A percentile compares a stretch with the other conserved stretches of the same genome.
Evolutionary conservation across 345 rosid genomes (phyloP).

Genomic region (Eucalyptus cloeziana): DNA sequence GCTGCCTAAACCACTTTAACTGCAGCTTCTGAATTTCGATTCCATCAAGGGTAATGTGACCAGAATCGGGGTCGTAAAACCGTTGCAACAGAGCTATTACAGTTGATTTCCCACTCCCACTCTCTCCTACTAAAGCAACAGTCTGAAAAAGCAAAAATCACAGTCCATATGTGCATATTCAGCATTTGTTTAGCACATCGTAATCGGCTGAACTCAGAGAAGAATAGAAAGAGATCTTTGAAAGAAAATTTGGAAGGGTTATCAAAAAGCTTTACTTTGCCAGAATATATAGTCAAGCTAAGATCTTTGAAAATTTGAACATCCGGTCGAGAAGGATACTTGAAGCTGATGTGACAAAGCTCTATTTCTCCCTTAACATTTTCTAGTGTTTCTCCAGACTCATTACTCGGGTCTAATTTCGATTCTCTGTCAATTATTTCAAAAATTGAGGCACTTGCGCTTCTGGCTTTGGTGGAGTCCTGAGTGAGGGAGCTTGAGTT

Average conservation of each 20-base stretch:
- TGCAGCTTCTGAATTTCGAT: constrained; percentile 10
- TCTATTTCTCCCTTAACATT: constrained; percentile 61
- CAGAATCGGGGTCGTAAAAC: constrained; percentile 21
- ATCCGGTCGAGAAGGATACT: constrained; percentile 66
- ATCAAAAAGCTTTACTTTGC: constrained; percentile 1
- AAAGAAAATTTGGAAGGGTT: background rate
- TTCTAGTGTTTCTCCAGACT: constrained; percentile 31
- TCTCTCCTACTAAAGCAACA: constrained; percentile 26
- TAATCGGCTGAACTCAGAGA: background rate
- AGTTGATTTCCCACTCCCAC: constrained; percentile 26
- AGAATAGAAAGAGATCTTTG: background rate
- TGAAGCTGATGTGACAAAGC: constrained; percentile 57
- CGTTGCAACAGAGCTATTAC: constrained; percentile 17
- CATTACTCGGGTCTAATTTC: constrained; percentile 10
- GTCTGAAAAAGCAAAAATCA: constrained; percentile 1
- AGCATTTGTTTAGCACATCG: background rate
- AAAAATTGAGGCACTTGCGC: constrained; percentile 20
- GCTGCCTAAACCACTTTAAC: constrained; percentile 21
- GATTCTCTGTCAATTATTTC: constrained; percentile 11
- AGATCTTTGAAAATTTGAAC: constrained; percentile 56
- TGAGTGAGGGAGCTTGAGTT: constrained; percentile 12
- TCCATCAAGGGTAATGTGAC: constrained; percentile 17
- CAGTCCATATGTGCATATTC: background rate
- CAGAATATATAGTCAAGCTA: constrained; percentile 12
- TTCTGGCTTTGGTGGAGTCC: constrained; percentile 12